Base-by-base conservation (phyloP, 352 stramenopile genomes). In the Phytophthora pinifolia region DNA sequence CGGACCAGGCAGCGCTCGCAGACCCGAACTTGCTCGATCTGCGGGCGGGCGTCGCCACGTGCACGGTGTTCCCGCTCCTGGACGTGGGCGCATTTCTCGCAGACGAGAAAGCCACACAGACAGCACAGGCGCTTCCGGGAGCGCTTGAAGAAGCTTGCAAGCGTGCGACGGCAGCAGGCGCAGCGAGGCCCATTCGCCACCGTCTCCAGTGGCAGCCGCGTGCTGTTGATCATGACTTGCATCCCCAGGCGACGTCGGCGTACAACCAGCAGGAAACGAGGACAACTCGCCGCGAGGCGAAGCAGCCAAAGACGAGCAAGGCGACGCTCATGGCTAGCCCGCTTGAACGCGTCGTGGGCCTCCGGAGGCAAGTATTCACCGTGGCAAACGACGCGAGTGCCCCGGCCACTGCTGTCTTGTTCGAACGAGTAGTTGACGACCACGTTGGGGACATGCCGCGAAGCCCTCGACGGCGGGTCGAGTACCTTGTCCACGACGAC, bases 351-450 rank as follows among this genome's bases (percentile, higher is more conserved):
- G 6, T 70, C 59, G 29, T 43, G 43, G n/a, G 22, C 34, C 27
- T 66, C 56, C 6, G 49, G 65, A 13, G 49, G 62, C 41, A 66
- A 51, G 43, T 74, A 72, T 20, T 81, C 74, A 4, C 54, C 74
- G 10, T 74, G 60, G 49, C 80, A 82, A 32, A 70, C 35, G 30
- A 81, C 64, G 20, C 72, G 68, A 33, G 74, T 75, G 14, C 54
- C 55, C 3, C 59, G 46, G 0, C 69, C 59, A 9, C 45, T 65
- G 15, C 44, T 30, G 22, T 75, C 71, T 58, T 79, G 61, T 34
- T 80, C 68, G 18, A 79, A 79, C 9, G 43, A 65, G 15, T 76
- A 81, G 31, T 71, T 76, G 32, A 72, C 70, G 36, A 76, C 54
- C 5, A 84, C 70, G 38, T 74, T 62, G 9, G 72, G 65, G 15